Conservation (phyloP, 1,139 yeast species). For the Sugiyamaella neomexicana region DNA sequence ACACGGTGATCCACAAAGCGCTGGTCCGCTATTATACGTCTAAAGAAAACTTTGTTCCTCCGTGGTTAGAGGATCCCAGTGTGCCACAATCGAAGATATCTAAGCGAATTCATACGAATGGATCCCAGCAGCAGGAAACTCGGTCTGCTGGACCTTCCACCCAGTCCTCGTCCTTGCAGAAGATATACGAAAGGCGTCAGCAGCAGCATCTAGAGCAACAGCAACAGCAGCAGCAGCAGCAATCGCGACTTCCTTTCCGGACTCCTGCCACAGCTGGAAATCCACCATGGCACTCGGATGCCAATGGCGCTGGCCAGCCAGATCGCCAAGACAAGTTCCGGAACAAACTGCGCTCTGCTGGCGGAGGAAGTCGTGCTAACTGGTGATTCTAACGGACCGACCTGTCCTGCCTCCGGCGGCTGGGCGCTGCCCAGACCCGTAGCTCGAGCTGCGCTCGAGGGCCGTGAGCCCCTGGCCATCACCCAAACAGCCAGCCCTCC, state of each 20-base stretch:
- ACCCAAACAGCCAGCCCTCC: too few relatives aligned
- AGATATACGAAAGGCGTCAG: slow-evolving; percentile 32
- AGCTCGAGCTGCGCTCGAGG: too few relatives aligned
- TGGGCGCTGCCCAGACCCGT: neutral
- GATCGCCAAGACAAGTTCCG: slow-evolving; percentile 28
- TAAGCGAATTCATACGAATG: slow-evolving; percentile 1
- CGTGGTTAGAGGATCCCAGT: slow-evolving; percentile 34
- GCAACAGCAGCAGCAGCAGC: slow-evolving; percentile 6
- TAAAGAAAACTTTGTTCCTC: slow-evolving; percentile 30
- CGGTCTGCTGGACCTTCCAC: slow-evolving; percentile 3
- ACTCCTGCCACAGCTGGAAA: slow-evolving; percentile 13
- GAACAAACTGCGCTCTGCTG: slow-evolving; percentile 31
- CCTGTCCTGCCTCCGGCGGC: neutral
- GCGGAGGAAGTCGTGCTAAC: slow-evolving; percentile 29
- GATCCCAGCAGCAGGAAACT: neutral
- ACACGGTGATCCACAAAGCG: slow-evolving; percentile 41
- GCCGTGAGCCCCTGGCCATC: too few relatives aligned
- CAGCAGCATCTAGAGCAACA: slow-evolving; percentile 21
- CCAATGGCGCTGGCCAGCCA: slow-evolving; percentile 6
- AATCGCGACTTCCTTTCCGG: slow-evolving; percentile 14
- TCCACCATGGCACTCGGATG: slow-evolving; percentile 10
- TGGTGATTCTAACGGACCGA: slow-evolving; percentile 22
- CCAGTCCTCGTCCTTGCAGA: slow-evolving; percentile 31
- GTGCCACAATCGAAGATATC: neutral
- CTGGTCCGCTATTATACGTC: slow-evolving; percentile 36